Evolutionary conservation across 2,329 filamentous ascomycete genomes (phyloP), one percentile per base, ranked within the genome.

Genomic region (Aspergillus terreus): DNA sequence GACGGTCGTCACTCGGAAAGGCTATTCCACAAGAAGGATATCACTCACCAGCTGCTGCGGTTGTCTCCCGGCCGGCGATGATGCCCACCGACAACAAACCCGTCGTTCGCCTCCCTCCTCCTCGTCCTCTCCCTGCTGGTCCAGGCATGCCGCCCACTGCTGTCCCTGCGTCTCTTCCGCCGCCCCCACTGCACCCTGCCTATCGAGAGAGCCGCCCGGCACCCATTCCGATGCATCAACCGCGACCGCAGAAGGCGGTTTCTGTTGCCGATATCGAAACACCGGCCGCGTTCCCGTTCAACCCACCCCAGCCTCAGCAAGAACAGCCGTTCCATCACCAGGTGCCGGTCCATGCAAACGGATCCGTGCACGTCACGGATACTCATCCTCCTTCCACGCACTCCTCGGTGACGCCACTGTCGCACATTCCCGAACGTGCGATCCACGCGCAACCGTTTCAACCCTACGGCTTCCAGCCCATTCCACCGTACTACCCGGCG

Each of bases 311-410:
- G 63, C 79, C 83, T 58, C 82, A 86, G 65, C 79, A 87, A 63
- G 87, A 92, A 62, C 89, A 92, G 66, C 89, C 92, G 0, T 96
- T 97, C 78, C 91, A 96, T 61, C 92, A 96, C 63, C 92, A 96
- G 71, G 85, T 96, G n/a, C 92, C 92, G 2, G 73, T 86, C 4
- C 87, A 92, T 59, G 81, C 90, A 44, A 77, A 77, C 55, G 79
- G 80, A 36, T 83, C 82, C 53, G 74, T 76, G 21, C 79, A 82
- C 44, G 72, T 76, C 5, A 78, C 71, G 25, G 74, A 84, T 46
- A 58, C 67, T 21, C 84, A 87, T 64, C 81, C 84, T 50, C 87
- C 50, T 43, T 38, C 58, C 21, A 47, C 58, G 25, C 58, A 90
- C 59, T 77, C 83, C 49, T 86, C 87, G 4, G 87, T 87, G 17